Conservation (phyloP, 108 stramenopile species). For the Pseudonitzschia multistriata region DNA sequence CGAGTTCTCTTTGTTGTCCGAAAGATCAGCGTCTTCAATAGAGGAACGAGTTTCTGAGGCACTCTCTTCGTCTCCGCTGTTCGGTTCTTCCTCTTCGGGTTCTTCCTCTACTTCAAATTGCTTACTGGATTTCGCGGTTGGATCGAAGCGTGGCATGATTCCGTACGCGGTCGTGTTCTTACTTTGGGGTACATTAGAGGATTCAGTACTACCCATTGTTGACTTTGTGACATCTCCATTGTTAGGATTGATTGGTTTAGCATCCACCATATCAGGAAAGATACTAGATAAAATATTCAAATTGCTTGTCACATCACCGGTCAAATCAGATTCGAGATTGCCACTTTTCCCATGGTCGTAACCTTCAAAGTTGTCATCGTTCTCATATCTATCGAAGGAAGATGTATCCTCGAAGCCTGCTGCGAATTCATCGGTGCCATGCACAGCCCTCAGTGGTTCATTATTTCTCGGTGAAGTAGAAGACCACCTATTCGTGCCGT, state of each 20-base stretch:
- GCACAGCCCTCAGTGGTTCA: not conserved
- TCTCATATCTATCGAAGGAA: constrained; percentile 30
- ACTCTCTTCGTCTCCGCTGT: not conserved
- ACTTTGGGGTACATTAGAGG: not conserved
- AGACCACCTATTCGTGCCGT: not conserved
- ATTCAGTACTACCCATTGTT: not conserved
- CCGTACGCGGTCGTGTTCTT: constrained; percentile 22
- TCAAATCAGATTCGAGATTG: constrained; percentile 29
- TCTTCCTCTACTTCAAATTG: constrained; percentile 25
- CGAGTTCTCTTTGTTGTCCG: constrained; percentile 27
- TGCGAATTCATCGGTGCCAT: constrained; percentile 48
- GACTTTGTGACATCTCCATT: not conserved
- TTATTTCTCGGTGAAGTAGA: not conserved
- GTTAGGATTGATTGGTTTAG: constrained; percentile 21
- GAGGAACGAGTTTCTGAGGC: constrained; percentile 9
- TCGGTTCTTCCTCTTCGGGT: constrained; percentile 4
- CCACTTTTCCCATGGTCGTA: constrained; percentile 5
- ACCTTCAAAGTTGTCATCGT: constrained; percentile 27
- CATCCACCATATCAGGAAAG: constrained; percentile 48
- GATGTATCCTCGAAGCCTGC: constrained; percentile 39
- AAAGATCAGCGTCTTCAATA: not conserved
- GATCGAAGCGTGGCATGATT: constrained; percentile 61
- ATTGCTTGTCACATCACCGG: constrained; percentile 60
- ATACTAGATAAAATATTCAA: constrained; percentile 42
- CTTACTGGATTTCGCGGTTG: constrained; percentile 41